Evolutionary conservation across 78 protist genomes (phyloP).

Genomic region (Dictyostelium intermedium): DNA sequence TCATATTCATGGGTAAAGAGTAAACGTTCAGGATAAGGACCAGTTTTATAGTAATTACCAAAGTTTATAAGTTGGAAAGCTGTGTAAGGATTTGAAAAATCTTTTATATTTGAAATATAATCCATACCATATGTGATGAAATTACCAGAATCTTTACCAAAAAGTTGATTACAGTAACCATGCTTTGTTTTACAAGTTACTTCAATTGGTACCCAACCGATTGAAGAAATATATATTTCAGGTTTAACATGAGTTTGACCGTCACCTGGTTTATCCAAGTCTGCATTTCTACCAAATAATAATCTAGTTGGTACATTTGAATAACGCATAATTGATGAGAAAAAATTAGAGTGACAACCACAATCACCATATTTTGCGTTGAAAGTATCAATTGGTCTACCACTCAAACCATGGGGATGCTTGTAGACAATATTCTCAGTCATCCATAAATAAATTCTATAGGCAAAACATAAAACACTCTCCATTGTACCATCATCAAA

Average conservation of each 20-base stretch:
- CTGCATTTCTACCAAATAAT: background rate
- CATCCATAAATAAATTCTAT: background rate
- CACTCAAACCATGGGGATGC: background rate
- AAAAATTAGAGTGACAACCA: background rate
- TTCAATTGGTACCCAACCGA: slow-evolving; percentile 22
- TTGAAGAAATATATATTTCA: background rate
- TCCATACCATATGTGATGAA: background rate
- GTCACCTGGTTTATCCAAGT: background rate
- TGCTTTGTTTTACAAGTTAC: background rate
- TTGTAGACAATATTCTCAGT: background rate
- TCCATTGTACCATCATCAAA: slow-evolving; percentile 12
- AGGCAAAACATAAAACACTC: slow-evolving; percentile 12
- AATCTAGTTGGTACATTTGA: background rate
- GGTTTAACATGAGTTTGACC: slow-evolving; percentile 6
- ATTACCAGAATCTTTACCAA: background rate
- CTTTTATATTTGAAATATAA: background rate
- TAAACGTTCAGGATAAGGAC: background rate
- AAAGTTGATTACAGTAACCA: background rate
- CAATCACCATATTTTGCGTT: slow-evolving; percentile 1
- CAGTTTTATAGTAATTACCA: background rate
- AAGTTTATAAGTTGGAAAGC: background rate
- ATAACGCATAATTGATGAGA: background rate
- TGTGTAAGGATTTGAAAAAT: background rate
- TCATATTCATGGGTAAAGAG: background rate
- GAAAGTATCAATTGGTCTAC: background rate